A percentile compares a stretch with the other conserved stretches of the same genome.
phyloP scores from a whole-genome alignment of 441 rosid species.

The Populus hybrid region DNA sequence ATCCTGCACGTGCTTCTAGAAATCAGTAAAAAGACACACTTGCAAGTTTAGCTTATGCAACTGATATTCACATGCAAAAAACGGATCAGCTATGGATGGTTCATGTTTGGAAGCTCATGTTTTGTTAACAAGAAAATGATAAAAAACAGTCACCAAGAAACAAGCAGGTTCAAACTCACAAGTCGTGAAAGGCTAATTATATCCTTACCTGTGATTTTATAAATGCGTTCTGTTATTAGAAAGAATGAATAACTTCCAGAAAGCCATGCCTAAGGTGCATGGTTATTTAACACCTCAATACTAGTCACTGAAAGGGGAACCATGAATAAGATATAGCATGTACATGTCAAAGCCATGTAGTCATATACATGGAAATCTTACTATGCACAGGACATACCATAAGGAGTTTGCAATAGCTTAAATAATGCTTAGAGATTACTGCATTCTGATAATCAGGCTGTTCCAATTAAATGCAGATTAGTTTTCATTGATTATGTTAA shows the following conservation, averaged over 20 bases:
- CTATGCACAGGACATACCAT: neutral
- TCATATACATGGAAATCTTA: neutral
- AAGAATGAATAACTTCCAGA: neutral
- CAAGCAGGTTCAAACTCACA: neutral
- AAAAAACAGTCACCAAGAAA: neutral
- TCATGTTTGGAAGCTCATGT: neutral
- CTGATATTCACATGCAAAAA: neutral
- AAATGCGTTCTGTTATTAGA: neutral
- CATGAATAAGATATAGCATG: neutral
- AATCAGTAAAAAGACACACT: slow-evolving; percentile 14
- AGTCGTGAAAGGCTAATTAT: neutral
- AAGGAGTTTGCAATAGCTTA: neutral
- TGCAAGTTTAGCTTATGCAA: neutral
- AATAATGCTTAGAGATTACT: neutral
- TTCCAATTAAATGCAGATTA: neutral
- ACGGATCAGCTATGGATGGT: neutral
- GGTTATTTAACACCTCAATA: neutral
- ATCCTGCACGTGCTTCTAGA: slow-evolving; percentile 27
- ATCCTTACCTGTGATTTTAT: neutral
- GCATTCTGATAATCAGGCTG: neutral
- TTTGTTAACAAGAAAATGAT: neutral
- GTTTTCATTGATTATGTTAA: neutral
- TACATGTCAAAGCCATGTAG: neutral
- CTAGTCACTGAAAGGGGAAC: neutral
- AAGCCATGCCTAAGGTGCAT: neutral